Percentiles rank a stretch among this genome's conserved stretches.
Evolutionary conservation across 2,329 filamentous ascomycete genomes (phyloP).

Genomic region (Fonsecaea erecta): DNA sequence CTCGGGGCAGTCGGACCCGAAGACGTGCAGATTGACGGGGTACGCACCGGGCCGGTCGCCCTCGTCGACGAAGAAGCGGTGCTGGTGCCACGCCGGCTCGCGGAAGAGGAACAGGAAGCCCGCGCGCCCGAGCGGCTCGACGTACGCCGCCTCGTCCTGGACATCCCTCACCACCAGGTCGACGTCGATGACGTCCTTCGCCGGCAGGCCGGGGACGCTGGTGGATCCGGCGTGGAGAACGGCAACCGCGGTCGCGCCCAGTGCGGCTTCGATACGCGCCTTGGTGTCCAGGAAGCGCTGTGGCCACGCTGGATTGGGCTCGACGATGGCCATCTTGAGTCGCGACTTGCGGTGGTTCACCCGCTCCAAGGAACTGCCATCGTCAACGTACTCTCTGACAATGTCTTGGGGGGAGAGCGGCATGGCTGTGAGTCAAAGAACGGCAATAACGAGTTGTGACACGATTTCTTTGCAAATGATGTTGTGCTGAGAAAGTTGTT

Average conservation of each 20-base stretch:
- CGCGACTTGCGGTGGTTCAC: conserved; percentile 8
- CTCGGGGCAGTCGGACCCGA: conserved; percentile 8
- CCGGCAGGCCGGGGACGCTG: conserved; percentile 8
- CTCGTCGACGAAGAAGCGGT: conserved; percentile 9
- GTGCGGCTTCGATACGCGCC: conserved; percentile 6
- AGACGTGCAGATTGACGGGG: conserved; percentile 9
- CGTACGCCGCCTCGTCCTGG: conserved; percentile 9
- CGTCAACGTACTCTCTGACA: background rate
- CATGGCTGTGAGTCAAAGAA: background rate
- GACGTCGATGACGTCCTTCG: conserved; percentile 6
- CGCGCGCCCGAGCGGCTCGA: conserved; percentile 1
- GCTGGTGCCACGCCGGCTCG: conserved; percentile 5
- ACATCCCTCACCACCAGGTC: conserved; percentile 6
- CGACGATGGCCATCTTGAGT: conserved; percentile 6
- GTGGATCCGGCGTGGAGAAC: conserved; percentile 5
- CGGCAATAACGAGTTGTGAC: too few species aligned
- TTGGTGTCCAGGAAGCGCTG: conserved; percentile 7
- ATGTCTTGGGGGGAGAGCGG: conserved; percentile 5
- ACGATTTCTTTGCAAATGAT: too few species aligned
- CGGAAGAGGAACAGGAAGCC: conserved; percentile 9
- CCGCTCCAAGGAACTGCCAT: conserved; percentile 1
- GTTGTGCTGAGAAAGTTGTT: too few species aligned
- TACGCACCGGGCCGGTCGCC: background rate
- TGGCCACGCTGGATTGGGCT: conserved; percentile 12
- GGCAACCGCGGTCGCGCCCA: conserved; percentile 3